Evolutionary conservation across 192 early-diverging fungal species (phyloP), one percentile per base, ranked within the genome.

Genomic region (Phycomyces blakesleeanus): DNA sequence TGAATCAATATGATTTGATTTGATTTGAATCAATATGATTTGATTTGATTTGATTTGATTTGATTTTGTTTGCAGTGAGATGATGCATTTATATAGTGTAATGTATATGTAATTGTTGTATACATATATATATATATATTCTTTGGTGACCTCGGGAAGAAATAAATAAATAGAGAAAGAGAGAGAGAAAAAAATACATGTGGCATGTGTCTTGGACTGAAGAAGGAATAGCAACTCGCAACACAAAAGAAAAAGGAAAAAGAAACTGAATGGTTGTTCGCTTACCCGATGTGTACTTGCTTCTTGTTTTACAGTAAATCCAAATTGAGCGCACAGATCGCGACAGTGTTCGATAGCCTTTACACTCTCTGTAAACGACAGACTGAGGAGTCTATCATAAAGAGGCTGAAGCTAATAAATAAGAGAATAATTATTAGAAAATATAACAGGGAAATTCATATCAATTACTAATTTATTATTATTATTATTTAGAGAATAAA

Each of bases 231-330:
- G 44, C 3, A n/a, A 47, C 15, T 47, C 15, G 12, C 12, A 47
- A 41, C 6, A 14, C 14, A 14, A 14, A 47, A 53, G 14, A 50
- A 50, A 47, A 51, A 26, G 25, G 22, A 60, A 60, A 59, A 22
- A 25, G 25, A 47, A 16, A 16, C 16, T 24, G 29, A 34, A 15
- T 9, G 2, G 5, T 34, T 55, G 41, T 16, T 37, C 20, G 51
- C 52, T 66, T 76, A 81, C 82, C 72, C 76, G 77, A 60, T 78
- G 81, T 10, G 82, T 80, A 24, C 80, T 81, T 5, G 79, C 76
- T 70, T 84, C 82, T 62, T 84, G 82, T 64, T 84, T 84, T 41
- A 84, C 76, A 26, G 80, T 84, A 55, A 84, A 84, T 11, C 82
- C 82, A 62, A 74, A 81, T 54, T 84, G 71, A 38, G 72, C 72